Evolutionary conservation across 1,139 yeast species (phyloP).

Genomic region (Debaryomyces sp.): DNA sequence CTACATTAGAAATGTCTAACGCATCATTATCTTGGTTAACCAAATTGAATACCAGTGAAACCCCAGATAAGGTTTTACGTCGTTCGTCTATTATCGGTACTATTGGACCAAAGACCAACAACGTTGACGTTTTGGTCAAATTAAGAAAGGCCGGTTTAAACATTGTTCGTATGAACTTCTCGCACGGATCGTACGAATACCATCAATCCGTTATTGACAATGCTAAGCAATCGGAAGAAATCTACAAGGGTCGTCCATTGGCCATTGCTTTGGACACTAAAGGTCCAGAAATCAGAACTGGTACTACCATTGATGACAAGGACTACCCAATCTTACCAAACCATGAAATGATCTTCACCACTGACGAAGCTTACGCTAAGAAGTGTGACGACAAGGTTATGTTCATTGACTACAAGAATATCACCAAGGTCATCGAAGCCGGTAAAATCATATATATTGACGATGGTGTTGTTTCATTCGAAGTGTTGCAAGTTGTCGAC

Average conservation of each 20-base stretch:
- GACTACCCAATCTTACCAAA: conserved; percentile 84
- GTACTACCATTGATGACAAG: conserved; percentile 76
- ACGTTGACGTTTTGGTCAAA: conserved; percentile 79
- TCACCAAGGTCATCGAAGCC: conserved; percentile 84
- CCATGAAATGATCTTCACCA: conserved; percentile 92
- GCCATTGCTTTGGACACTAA: conserved; percentile 99
- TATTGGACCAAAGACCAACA: conserved; percentile 96
- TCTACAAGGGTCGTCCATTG: conserved; percentile 92
- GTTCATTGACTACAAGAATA: conserved; percentile 94
- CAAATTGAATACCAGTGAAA: conserved; percentile 70
- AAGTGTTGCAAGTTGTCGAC: conserved; percentile 82
- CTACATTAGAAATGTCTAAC: conserved; percentile 24
- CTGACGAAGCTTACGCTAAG: conserved; percentile 78
- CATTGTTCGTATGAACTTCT: conserved; percentile 98
- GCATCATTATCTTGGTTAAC: conserved; percentile 72
- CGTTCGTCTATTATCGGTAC: conserved; percentile 98
- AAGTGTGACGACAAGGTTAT: conserved; percentile 75
- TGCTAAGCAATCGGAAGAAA: conserved; percentile 89
- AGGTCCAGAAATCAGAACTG: conserved; percentile 99
- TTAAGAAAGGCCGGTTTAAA: conserved; percentile 96
- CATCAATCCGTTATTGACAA: conserved; percentile 96
- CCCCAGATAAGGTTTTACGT: conserved; percentile 86
- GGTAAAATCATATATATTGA: conserved; percentile 94
- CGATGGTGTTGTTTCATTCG: conserved; percentile 96
- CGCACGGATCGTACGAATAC: conserved; percentile 96